Percentiles rank a stretch among this genome's conserved stretches.
phyloP scores from a whole-genome alignment of 1,284 basidiomycete genomes.

The Austroboletus niveus region DNA sequence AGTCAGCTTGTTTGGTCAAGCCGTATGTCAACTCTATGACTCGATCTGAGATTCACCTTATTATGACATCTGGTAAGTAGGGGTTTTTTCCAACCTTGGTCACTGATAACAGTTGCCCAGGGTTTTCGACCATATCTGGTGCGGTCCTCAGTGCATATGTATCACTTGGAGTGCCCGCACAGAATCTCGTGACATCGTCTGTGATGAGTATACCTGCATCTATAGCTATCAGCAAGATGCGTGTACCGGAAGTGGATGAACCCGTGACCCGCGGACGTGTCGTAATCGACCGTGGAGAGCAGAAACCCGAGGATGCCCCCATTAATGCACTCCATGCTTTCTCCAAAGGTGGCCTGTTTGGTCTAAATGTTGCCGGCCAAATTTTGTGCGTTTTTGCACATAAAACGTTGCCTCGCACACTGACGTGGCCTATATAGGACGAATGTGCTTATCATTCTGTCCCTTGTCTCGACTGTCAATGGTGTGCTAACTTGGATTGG shows the following conservation, averaged over 20 bases:
- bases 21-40: conserved; percentile 91
- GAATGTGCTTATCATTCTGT: conserved; percentile 78
- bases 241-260: conserved; percentile 79
- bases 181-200: conserved; percentile 85
- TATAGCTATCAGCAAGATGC: conserved; percentile 87
- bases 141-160: conserved; percentile 88
- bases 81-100: background rate
- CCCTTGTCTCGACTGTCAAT: conserved; percentile 80
- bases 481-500: conserved; percentile 90
- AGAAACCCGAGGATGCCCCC: conserved; percentile 50
- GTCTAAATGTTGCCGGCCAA: conserved; percentile 82
- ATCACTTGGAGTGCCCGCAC: conserved; percentile 75
- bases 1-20: conserved; percentile 80
- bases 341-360: conserved; percentile 83
- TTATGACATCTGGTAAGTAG: conserved; percentile 79
- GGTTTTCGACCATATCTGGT: conserved; percentile 88
- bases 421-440: conserved; percentile 40
- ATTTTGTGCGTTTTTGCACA: conserved; percentile 56
- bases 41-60: conserved; percentile 82
- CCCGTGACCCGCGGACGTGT: conserved; percentile 83
- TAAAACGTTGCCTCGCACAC: background rate
- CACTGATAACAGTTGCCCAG: conserved; percentile 25
- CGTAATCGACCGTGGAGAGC: conserved; percentile 72
- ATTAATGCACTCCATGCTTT: conserved; percentile 88
- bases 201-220: conserved; percentile 96